These are phyloP conservation scores for Hypoxylon rubiginosum DNA, from an alignment of 2,329 filamentous ascomycete species.

Conservation along the genomic window DNA sequence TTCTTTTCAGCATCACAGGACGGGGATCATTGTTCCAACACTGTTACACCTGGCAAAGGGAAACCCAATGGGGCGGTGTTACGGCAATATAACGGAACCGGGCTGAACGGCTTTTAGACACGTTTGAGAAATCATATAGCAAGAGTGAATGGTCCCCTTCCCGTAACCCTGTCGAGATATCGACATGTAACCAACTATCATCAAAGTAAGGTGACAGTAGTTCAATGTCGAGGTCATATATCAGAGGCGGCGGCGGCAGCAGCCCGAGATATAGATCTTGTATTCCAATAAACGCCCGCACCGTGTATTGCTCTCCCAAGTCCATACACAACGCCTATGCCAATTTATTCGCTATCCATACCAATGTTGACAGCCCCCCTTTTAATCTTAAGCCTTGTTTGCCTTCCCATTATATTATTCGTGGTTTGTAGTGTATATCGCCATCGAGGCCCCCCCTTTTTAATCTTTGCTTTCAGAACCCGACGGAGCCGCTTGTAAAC, in stretches of 20 bases:
- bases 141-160: constrained; percentile 13
- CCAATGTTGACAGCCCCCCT: constrained; percentile 4
- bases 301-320: constrained; percentile 11
- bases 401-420: background rate
- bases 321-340: constrained; percentile 20
- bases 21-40: constrained; percentile 26
- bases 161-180: constrained; percentile 1
- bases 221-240: constrained; percentile 13
- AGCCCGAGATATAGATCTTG: constrained; percentile 12
- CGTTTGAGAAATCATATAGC: constrained; percentile 22
- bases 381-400: constrained; percentile 6
- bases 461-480: too few relatives aligned
- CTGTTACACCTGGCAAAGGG: constrained; percentile 21
- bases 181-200: constrained; percentile 11
- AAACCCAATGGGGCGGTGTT: constrained; percentile 23
- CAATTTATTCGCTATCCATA: constrained; percentile 1
- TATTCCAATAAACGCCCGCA: constrained; percentile 34
- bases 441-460: too few relatives aligned
- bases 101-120: constrained; percentile 23
- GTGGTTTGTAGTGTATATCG: background rate
- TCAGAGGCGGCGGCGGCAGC: constrained; percentile 11
- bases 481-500: too few relatives aligned
- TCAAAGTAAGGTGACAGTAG: constrained; percentile 17
- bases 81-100: constrained; percentile 20
- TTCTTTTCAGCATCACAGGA: constrained; percentile 39